Percentiles rank a stretch among this genome's conserved stretches.
phyloP scores from a whole-genome alignment of 371 early-diverging fungal species.

The Cokeromyces recurvatus region DNA sequence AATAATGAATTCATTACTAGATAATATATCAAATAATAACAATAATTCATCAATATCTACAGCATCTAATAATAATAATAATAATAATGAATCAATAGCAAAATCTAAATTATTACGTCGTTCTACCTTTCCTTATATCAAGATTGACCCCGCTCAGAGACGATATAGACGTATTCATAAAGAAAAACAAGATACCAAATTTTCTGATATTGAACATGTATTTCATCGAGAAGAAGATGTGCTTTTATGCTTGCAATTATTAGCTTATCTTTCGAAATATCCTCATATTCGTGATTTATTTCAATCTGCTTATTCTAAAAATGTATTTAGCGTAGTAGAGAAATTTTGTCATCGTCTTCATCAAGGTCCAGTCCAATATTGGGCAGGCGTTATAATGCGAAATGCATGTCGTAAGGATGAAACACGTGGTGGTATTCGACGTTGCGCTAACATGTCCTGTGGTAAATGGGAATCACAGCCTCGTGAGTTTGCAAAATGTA shows the following conservation, averaged over 20 bases:
- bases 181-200: constrained; percentile 14
- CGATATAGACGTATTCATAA: constrained; percentile 25
- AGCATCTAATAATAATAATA: neutral
- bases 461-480: constrained; percentile 69
- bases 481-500: constrained; percentile 77
- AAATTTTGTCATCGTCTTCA: constrained; percentile 64
- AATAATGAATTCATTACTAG: too few species aligned
- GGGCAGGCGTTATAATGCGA: constrained; percentile 79
- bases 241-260: constrained; percentile 76
- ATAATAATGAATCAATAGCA: neutral
- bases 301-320: constrained; percentile 53
- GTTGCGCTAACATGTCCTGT: constrained; percentile 71
- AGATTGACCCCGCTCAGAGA: constrained; percentile 26
- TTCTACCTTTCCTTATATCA: constrained; percentile 38
- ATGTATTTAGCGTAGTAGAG: constrained; percentile 75
- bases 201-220: constrained; percentile 36
- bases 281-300: constrained; percentile 64
- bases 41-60: neutral
- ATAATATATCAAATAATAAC: too few species aligned
- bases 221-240: constrained; percentile 83
- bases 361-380: constrained; percentile 64
- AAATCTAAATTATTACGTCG: constrained; percentile 19
- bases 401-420: constrained; percentile 79
- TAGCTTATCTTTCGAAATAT: constrained; percentile 86
- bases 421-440: constrained; percentile 59